A percentile compares a stretch with the other conserved stretches of the same genome.
Conservation (phyloP, 2,329 filamentous ascomycete genomes). For the Monosporascus cannonballus region DNA sequence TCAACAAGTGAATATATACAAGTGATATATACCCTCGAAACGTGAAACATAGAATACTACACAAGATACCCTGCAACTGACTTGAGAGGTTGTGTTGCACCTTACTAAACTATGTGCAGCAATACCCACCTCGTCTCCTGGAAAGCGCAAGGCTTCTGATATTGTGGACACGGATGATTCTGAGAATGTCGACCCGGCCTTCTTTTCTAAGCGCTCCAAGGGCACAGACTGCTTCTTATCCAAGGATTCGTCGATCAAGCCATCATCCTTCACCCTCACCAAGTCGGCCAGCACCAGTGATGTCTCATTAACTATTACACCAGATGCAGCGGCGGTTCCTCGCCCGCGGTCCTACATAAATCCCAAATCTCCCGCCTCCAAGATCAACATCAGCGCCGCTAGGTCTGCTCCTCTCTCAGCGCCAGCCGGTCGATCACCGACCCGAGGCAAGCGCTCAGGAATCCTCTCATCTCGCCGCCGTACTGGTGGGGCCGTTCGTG, state of each 20-base stretch:
- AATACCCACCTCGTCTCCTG: conserved; percentile 31
- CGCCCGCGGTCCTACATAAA: conserved; percentile 42
- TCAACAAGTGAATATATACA: not conserved
- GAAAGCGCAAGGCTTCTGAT: conserved; percentile 53
- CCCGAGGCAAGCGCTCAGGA: conserved; percentile 60
- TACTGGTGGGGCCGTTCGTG: conserved; percentile 57
- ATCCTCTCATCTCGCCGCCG: conserved; percentile 64
- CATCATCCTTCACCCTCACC: conserved; percentile 38
- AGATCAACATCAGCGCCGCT: conserved; percentile 36
- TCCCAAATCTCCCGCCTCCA: conserved; percentile 46
- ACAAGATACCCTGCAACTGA: not conserved
- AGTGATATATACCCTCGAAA: not conserved
- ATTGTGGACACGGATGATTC: conserved; percentile 44
- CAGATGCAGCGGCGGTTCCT: conserved; percentile 22
- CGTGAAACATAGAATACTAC: not conserved
- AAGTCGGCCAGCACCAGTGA: conserved; percentile 33
- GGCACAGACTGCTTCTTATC: conserved; percentile 33
- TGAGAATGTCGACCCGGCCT: conserved; percentile 56
- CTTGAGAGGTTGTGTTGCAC: not conserved
- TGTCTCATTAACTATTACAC: conserved; percentile 28
- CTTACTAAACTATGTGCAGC: conserved; percentile 31
- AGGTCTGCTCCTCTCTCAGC: conserved; percentile 53
- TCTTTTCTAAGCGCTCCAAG: conserved; percentile 56
- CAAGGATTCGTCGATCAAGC: conserved; percentile 42
- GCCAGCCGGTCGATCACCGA: conserved; percentile 77